Base-by-base conservation (phyloP, 352 stramenopile species). In the Globisporangium uncinulatum region DNA sequence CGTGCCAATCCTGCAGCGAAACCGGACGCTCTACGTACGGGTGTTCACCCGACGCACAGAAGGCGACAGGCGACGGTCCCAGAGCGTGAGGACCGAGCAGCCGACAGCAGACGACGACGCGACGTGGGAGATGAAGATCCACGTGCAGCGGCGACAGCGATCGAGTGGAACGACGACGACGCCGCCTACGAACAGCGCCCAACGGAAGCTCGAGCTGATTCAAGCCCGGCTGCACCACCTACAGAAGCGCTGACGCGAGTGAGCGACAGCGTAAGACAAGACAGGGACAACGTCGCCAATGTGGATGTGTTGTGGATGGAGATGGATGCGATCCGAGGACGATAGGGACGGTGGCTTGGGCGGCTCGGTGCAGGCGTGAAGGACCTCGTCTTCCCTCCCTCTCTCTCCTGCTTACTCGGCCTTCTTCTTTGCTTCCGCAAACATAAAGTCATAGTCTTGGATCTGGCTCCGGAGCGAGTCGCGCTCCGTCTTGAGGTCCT, bases 391-490 rank as follows among this genome's bases (percentile, higher is more conserved):
- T 15, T 48, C 19, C 20, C 36, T 10, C 14, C 29, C 7, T 39
- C 34, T 13, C 34, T 0, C 34, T 13, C 34, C 39, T 31, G 7
- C 57, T 79, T 84, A 94, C 46, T 88, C 73, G 1, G 81, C 82
- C 56, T 94, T 94, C 71, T 94, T 94, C 71, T 89, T 90, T 43
- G 81, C 83, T 15, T 94, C 83, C 6, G 83, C 73, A 70, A 94
- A 94, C 83, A 94, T 94, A 56, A 94, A 94, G 67, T 94, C 83
- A 61, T 94, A 94, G 64, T 94, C 83, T 56, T 94, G 81, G 50
- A 94, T 81, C 63, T 94, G 83, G 46, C 45, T 76, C 76, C 85
- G 88, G 51, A 94, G 69, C 17, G 81, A 62, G 53, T 92, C 83
- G 51, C 81, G 64, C 39, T 94, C 83, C 8, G 63, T 70, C 59